Conservation (phyloP, 108 stramenopile genomes). For the Licmophora abbreviata region DNA sequence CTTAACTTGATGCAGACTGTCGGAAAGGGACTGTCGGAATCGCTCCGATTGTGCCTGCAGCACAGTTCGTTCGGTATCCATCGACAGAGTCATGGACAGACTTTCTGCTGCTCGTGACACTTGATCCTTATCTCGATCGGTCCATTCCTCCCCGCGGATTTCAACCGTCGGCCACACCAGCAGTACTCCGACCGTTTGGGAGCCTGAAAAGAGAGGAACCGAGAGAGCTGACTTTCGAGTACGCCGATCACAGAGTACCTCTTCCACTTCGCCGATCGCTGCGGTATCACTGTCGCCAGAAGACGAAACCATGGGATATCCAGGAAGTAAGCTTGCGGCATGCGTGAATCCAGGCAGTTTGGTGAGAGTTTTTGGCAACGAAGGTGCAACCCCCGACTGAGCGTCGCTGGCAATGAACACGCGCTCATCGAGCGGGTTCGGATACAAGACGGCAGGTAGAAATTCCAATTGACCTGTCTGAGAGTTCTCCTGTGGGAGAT, state of each 20-base stretch:
- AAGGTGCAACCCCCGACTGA: conserved; percentile 38
- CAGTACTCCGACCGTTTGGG: conserved; percentile 69
- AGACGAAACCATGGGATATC: conserved; percentile 51
- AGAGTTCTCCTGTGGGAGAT: conserved; percentile 77
- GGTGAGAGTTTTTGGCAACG: conserved; percentile 35
- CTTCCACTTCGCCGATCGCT: conserved; percentile 42
- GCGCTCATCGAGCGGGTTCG: conserved; percentile 58
- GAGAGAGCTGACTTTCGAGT: conserved; percentile 39
- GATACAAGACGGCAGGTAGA: conserved; percentile 61
- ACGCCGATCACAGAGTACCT: conserved; percentile 43
- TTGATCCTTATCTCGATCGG: conserved; percentile 49
- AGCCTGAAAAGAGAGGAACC: conserved; percentile 71
- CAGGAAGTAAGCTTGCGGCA: conserved; percentile 38
- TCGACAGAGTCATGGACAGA: conserved; percentile 67
- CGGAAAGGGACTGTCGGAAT: conserved; percentile 49
- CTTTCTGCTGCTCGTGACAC: conserved; percentile 65
- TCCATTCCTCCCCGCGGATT: conserved; percentile 35
- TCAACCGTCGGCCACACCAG: conserved; percentile 29
- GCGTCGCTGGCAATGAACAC: conserved; percentile 72
- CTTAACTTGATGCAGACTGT: conserved; percentile 83
- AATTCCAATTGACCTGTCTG: conserved; percentile 76
- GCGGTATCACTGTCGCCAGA: conserved; percentile 12
- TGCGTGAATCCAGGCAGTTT: conserved; percentile 51
- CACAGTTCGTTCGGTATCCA: conserved; percentile 61
- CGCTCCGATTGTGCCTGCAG: conserved; percentile 37